phyloP scores from a whole-genome alignment of 2,329 filamentous ascomycete genomes.

The Acrodontium crateriforme region DNA sequence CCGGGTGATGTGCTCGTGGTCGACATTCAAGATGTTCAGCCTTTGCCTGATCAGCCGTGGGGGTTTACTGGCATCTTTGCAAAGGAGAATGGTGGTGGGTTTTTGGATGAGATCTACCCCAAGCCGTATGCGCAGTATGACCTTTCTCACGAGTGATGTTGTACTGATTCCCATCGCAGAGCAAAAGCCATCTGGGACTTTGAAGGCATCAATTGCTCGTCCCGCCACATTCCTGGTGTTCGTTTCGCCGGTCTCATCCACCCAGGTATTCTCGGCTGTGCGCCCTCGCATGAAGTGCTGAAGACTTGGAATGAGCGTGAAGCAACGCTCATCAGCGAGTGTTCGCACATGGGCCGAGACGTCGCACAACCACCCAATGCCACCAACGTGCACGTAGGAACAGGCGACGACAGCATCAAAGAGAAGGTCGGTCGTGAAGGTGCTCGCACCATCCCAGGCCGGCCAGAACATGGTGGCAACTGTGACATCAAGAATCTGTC shows the following conservation, averaged over 20 bases:
- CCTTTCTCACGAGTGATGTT: background rate
- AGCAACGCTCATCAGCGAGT: constrained; percentile 58
- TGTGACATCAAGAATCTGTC: constrained; percentile 84
- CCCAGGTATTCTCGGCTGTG: constrained; percentile 81
- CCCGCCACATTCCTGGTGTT: constrained; percentile 74
- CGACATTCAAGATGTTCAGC: constrained; percentile 88
- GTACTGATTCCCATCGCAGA: constrained; percentile 26
- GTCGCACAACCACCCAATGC: constrained; percentile 68
- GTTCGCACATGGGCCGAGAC: constrained; percentile 46
- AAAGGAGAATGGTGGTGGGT: constrained; percentile 72
- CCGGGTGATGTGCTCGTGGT: constrained; percentile 76
- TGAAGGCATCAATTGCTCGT: constrained; percentile 67
- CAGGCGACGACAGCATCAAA: constrained; percentile 41
- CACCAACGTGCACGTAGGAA: constrained; percentile 59
- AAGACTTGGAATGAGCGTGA: constrained; percentile 76
- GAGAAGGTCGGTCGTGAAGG: constrained; percentile 62
- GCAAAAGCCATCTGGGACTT: constrained; percentile 68
- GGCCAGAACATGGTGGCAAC: constrained; percentile 80
- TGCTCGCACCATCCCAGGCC: constrained; percentile 69
- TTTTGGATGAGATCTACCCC: constrained; percentile 76
- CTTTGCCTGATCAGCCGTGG: constrained; percentile 74
- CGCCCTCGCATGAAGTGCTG: constrained; percentile 65
- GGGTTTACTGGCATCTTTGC: constrained; percentile 79
- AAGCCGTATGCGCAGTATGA: constrained; percentile 44
- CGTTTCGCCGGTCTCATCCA: constrained; percentile 79